phyloP scores from a whole-genome alignment of 192 early-diverging fungal genomes.

The Backusella circina region DNA sequence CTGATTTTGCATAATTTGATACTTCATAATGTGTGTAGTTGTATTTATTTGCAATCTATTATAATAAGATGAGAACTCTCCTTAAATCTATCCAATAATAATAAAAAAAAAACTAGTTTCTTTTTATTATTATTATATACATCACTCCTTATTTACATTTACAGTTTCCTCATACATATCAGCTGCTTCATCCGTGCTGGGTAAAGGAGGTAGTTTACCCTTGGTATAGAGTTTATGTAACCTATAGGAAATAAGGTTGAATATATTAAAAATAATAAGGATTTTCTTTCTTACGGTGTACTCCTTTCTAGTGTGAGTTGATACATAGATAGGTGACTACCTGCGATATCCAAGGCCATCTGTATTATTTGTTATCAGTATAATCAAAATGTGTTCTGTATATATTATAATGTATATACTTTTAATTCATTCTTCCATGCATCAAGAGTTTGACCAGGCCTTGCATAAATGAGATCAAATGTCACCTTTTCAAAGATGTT shows the following conservation, averaged over 20 bases:
- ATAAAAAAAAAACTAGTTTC: background rate
- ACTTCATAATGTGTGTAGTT: constrained; percentile 56
- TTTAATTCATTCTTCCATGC: constrained; percentile 42
- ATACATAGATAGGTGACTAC: constrained; percentile 49
- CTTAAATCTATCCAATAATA: background rate
- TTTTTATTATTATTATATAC: too few relatives aligned
- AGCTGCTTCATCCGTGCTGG: constrained; percentile 36
- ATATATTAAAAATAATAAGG: too few relatives aligned
- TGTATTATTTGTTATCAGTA: background rate
- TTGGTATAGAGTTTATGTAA: constrained; percentile 32
- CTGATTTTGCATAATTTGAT: constrained; percentile 45
- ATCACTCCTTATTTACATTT: constrained; percentile 25
- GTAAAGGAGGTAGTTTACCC: constrained; percentile 29
- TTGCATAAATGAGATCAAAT: constrained; percentile 53
- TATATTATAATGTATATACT: too few relatives aligned
- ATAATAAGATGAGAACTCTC: background rate
- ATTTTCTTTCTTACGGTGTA: constrained; percentile 40
- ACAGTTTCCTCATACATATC: constrained; percentile 52
- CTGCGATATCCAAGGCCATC: constrained; percentile 41
- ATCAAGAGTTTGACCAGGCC: constrained; percentile 39
- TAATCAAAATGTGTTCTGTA: background rate
- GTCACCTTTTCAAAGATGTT: constrained; percentile 39
- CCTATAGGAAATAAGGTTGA: constrained; percentile 16
- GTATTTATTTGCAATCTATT: constrained; percentile 29
- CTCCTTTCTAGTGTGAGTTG: constrained; percentile 50